These are phyloP conservation scores for Morella rubra DNA, from an alignment of 306 rosid species.

Conservation along the genomic window DNA sequence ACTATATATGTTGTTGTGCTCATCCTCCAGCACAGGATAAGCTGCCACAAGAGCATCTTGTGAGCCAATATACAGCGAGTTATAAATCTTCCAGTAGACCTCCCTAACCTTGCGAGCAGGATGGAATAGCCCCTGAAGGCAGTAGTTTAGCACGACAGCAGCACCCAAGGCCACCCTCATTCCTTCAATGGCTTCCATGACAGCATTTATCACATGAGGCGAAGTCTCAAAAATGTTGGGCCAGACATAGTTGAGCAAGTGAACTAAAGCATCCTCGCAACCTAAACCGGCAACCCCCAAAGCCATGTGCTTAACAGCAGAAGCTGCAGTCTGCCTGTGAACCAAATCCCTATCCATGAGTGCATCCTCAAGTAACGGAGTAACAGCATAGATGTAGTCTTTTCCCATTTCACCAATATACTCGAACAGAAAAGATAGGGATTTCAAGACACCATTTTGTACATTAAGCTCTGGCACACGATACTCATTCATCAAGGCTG, in stretches of 20 bases:
- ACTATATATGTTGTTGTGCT: slow-evolving; percentile 53
- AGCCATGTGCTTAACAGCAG: slow-evolving; percentile 99
- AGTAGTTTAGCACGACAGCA: slow-evolving; percentile 76
- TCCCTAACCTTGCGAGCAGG: slow-evolving; percentile 81
- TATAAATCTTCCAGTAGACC: slow-evolving; percentile 79
- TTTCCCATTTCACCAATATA: slow-evolving; percentile 99
- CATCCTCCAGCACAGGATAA: slow-evolving; percentile 65
- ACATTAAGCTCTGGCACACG: slow-evolving; percentile 96
- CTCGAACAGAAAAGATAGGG: slow-evolving; percentile 91
- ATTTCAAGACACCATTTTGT: slow-evolving; percentile 90
- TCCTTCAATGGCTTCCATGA: slow-evolving; percentile 97
- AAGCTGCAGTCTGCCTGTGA: slow-evolving; percentile 96
- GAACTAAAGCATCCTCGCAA: slow-evolving; percentile 84
- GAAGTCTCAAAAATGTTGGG: slow-evolving; percentile 97
- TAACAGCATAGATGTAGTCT: slow-evolving; percentile 92
- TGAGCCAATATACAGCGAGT: slow-evolving; percentile 66
- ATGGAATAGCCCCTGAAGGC: slow-evolving; percentile 76
- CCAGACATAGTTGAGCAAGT: slow-evolving; percentile 86
- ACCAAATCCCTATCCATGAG: slow-evolving; percentile 96
- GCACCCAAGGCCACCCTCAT: slow-evolving; percentile 97
- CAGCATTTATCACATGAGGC: slow-evolving; percentile 93
- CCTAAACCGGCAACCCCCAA: slow-evolving; percentile 98
- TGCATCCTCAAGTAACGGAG: slow-evolving; percentile 94
- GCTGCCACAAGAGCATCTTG: slow-evolving; percentile 81
- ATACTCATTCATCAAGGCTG: slow-evolving; percentile 94